A percentile compares a stretch with the other conserved stretches of the same genome.
phyloP scores from a whole-genome alignment of 116 monocot genomes.

The Phalaenopsis hybrid region DNA sequence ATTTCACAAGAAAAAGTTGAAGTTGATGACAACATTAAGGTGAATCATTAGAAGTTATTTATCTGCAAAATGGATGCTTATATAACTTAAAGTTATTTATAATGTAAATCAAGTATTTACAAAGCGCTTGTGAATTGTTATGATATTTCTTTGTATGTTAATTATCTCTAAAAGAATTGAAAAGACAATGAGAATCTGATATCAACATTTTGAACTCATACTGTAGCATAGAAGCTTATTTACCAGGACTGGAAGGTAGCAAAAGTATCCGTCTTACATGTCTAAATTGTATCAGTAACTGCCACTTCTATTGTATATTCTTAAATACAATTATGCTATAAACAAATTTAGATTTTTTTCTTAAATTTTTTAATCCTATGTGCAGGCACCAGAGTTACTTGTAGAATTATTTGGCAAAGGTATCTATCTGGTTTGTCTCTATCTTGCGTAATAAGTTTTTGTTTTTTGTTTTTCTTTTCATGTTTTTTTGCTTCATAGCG shows the following conservation, averaged over 20 bases:
- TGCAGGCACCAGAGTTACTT: constrained; percentile 74
- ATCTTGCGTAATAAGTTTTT: background rate
- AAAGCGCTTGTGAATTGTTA: background rate
- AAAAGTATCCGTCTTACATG: background rate
- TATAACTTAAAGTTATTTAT: background rate
- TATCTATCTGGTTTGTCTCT: constrained; percentile 7
- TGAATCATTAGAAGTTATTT: constrained; percentile 6
- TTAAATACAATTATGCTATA: background rate
- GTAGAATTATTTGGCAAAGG: constrained; percentile 47
- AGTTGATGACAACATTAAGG: constrained; percentile 76
- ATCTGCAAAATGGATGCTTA: background rate
- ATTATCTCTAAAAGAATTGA: background rate
- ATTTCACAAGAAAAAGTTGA: constrained; percentile 65
- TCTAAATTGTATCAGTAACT: background rate
- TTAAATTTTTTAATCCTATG: constrained; percentile 4
- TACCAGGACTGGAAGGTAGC: background rate
- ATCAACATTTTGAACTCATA: background rate
- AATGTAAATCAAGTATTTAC: background rate
- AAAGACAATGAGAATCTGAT: background rate
- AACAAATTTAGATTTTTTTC: background rate
- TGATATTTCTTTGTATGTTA: background rate
- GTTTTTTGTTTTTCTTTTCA: background rate
- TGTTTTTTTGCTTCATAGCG: background rate
- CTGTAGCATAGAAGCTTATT: background rate
- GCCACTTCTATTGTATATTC: background rate